Conservation (phyloP, 495 filamentous ascomycete species). For the Neurospora hispaniola region DNA sequence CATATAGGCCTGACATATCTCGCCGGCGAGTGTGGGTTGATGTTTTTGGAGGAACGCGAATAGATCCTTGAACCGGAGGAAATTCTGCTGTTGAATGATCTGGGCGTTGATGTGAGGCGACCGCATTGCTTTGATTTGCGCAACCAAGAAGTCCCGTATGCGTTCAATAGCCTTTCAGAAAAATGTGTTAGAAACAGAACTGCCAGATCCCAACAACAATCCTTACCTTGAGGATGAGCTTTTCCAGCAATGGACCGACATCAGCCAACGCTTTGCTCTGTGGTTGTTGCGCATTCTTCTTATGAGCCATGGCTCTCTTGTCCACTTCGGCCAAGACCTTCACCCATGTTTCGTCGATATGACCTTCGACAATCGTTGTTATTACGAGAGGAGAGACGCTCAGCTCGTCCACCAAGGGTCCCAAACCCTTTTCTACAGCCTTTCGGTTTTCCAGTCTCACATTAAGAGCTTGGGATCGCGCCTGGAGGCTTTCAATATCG, state of each 20-base stretch:
- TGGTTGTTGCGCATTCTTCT: slow-evolving; percentile 47
- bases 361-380: slow-evolving; percentile 71
- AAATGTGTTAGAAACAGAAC: slow-evolving; percentile 2
- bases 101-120: slow-evolving; percentile 95
- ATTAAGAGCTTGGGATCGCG: slow-evolving; percentile 72
- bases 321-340: slow-evolving; percentile 78
- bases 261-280: slow-evolving; percentile 69
- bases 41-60: slow-evolving; percentile 74
- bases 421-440: slow-evolving; percentile 77
- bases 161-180: slow-evolving; percentile 68
- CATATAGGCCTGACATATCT: slow-evolving; percentile 88
- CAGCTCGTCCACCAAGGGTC: slow-evolving; percentile 85
- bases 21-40: slow-evolving; percentile 66
- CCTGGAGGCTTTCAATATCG: slow-evolving; percentile 89
- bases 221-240: slow-evolving; percentile 68
- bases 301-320: slow-evolving; percentile 58
- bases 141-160: slow-evolving; percentile 86
- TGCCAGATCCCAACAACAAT: not conserved
- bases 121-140: slow-evolving; percentile 83
- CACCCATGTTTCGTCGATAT: slow-evolving; percentile 85
- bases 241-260: slow-evolving; percentile 71
- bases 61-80: slow-evolving; percentile 78
- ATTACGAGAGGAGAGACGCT: slow-evolving; percentile 76
- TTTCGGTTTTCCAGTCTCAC: slow-evolving; percentile 82
- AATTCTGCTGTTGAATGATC: slow-evolving; percentile 82